Evolutionary conservation across 1,284 basidiomycete genomes (phyloP).

Genomic region (Sporisorium graminicola): DNA sequence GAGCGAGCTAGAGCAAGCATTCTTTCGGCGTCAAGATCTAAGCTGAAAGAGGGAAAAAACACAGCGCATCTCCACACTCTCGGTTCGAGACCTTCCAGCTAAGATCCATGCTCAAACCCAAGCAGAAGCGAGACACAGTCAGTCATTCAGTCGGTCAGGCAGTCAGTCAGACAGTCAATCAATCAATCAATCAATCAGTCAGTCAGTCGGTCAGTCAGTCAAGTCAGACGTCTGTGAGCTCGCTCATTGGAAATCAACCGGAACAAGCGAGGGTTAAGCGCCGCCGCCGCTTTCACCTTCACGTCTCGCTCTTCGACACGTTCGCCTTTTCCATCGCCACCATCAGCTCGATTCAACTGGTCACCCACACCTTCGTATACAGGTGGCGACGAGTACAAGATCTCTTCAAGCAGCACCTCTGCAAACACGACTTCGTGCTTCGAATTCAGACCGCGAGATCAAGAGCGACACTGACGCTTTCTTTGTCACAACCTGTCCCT

Average conservation of each 20-base stretch:
- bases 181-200: no score
- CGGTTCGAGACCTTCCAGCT: background rate
- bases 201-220: background rate
- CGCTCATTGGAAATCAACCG: slow-evolving; percentile 10
- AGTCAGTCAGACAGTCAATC: background rate
- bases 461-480: background rate
- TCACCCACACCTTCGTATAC: background rate
- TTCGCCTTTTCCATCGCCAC: background rate
- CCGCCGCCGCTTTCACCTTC: background rate
- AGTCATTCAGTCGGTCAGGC: background rate
- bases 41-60: no score
- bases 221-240: slow-evolving; percentile 24
- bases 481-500: no score
- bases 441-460: background rate
- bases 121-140: no score
- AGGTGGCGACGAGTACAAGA: background rate
- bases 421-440: background rate
- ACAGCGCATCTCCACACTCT: background rate
- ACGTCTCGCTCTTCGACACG: background rate
- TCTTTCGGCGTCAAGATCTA: no score
- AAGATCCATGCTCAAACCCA: slow-evolving; percentile 3
- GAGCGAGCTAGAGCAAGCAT: no score
- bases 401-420: background rate
- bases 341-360: slow-evolving; percentile 3
- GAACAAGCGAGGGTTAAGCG: background rate